These are phyloP conservation scores for Gossypium rotundifolium DNA, from an alignment of 345 rosid species.

Conservation along the genomic window DNA sequence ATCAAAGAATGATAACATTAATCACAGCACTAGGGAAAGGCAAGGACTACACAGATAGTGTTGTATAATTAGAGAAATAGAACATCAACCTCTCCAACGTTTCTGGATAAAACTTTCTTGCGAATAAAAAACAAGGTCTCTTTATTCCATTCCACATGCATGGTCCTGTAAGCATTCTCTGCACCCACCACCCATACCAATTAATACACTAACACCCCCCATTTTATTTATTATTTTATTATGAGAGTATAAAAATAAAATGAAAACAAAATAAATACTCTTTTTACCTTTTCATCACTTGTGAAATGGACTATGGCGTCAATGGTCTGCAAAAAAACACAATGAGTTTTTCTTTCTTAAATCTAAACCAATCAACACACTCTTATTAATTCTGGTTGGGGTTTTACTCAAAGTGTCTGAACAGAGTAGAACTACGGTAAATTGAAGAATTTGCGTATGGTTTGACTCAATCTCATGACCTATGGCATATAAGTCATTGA, in stretches of 20 bases:
- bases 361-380: neutral
- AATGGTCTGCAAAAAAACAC: conserved; percentile 37
- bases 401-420: no score
- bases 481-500: no score
- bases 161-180: conserved; percentile 28
- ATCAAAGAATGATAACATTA: no score
- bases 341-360: neutral
- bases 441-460: no score
- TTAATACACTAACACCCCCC: no score
- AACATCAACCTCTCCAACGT: conserved; percentile 40
- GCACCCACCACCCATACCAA: conserved; percentile 4
- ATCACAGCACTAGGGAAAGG: no score
- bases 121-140: conserved; percentile 70
- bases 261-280: neutral
- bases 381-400: neutral
- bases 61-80: conserved; percentile 50
- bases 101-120: conserved; percentile 61
- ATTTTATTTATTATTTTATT: no score
- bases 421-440: no score
- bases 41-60: neutral
- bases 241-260: neutral
- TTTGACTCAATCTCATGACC: no score
- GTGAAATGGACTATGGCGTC: conserved; percentile 12
- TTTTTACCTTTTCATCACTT: neutral
- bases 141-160: conserved; percentile 65